Evolutionary conservation across 345 rosid species (phyloP), one percentile per base, ranked within the genome.

Genomic region (Orychophragmus violaceus): DNA sequence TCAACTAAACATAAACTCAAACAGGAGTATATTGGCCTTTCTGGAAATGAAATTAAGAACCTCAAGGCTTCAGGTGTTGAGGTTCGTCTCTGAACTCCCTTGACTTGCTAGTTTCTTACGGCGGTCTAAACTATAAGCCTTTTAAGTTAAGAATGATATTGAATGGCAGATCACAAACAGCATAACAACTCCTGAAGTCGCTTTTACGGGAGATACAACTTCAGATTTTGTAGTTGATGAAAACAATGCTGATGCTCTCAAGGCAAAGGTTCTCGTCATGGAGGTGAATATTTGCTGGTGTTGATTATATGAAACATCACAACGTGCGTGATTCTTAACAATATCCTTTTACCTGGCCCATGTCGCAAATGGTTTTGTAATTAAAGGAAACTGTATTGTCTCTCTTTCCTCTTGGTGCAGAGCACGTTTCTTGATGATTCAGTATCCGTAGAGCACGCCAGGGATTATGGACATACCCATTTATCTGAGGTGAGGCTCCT

Each of bases 161-260:
- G 44, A 76, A 16, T 74, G 64, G 53, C 89, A 94, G 99, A 89
- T 94, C 54, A 90, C 97, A 30, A 17, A 79, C 70, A 85, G 86
- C 35, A 59, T 69, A 19, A 82, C 83, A 44, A 58, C 77, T 42
- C 93, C 95, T 27, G 95, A 90, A 85, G 83, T 94, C 49, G 96
- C 99, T 56, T 94, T 94, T 79, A 94, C 97, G 0, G 97, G 99
- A 74, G 99, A 94, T 68, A 90, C 99, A 13, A 88, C 51, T 62
- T 79, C 90, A 4, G 93, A 94, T 77, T 90, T 90, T 69, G 77
- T 94, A 53, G 62, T 68, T 42, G 95, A 90, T 62, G 83, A 82
- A 46, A 57, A 37, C 29, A 90, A 94, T 50, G 46, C 18, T 19
- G 96, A 94, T 80, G 95, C 79, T 72, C 71, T 94, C 80, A 83